Percentiles rank a stretch among this genome's conserved stretches.
These are phyloP conservation scores for Salix brachista DNA, from an alignment of 345 rosid species.

Conservation along the genomic window DNA sequence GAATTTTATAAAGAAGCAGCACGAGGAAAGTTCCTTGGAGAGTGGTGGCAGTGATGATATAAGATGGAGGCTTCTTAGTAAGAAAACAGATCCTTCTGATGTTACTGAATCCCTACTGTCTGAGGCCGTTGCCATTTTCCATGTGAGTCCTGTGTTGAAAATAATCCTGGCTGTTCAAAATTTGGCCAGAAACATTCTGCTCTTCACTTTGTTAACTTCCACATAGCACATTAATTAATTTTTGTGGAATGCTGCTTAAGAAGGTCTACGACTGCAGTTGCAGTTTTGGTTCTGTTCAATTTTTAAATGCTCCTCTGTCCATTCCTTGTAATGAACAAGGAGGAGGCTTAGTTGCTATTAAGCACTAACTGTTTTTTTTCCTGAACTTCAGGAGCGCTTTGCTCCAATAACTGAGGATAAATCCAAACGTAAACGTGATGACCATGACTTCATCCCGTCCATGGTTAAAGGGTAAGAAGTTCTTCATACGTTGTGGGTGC, in stretches of 20 bases:
- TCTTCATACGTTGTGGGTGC: background rate
- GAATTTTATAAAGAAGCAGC: conserved; percentile 44
- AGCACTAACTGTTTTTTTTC: conserved; percentile 9
- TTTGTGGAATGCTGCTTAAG: background rate
- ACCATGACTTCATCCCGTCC: conserved; percentile 73
- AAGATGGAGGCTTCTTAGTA: conserved; percentile 86
- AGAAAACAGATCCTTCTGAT: conserved; percentile 45
- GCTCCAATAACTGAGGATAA: conserved; percentile 71
- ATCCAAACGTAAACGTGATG: conserved; percentile 16
- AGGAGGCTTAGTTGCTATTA: background rate
- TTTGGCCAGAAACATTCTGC: background rate
- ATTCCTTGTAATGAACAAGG: background rate
- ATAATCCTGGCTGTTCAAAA: background rate
- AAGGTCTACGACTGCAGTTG: background rate
- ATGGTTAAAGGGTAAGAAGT: conserved; percentile 80
- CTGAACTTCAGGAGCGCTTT: conserved; percentile 62
- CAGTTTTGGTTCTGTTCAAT: background rate
- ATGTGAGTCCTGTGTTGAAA: conserved; percentile 40
- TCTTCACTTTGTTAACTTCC: background rate
- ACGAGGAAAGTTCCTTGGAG: conserved; percentile 33
- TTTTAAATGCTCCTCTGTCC: background rate
- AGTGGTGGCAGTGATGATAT: conserved; percentile 41
- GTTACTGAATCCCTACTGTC: conserved; percentile 50
- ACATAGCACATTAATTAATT: background rate
- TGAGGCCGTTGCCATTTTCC: conserved; percentile 71